Evolutionary conservation across 23 red algal species (phyloP).

Genomic region (Gracilaria vermiculophylla): DNA sequence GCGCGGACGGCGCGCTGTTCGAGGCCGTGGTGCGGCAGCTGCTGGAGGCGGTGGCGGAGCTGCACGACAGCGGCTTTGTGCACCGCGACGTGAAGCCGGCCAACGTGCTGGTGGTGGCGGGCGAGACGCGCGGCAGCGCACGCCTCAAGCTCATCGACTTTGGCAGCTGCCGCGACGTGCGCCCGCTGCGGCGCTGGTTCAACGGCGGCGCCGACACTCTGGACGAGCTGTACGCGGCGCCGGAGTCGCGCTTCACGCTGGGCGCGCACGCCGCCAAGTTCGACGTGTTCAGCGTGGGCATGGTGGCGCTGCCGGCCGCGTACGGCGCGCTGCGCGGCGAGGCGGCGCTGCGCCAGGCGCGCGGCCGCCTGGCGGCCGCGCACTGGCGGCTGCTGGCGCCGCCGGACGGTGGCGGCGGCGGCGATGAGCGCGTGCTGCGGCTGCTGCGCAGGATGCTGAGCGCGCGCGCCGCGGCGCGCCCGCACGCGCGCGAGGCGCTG

Average conservation of each 20-base stretch:
- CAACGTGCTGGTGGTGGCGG: constrained; percentile 60
- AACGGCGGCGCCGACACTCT: constrained; percentile 40
- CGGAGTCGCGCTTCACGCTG: constrained; percentile 43
- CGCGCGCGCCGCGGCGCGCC: neutral
- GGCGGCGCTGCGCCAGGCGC: constrained; percentile 14
- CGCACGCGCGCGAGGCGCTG: neutral
- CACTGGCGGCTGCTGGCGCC: constrained; percentile 51
- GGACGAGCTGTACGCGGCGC: constrained; percentile 82
- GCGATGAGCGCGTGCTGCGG: neutral
- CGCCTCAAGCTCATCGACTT: constrained; percentile 80
- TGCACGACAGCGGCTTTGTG: constrained; percentile 70
- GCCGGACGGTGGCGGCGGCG: neutral
- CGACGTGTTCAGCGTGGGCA: constrained; percentile 83
- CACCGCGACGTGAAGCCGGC: constrained; percentile 84
- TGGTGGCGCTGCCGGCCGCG: constrained; percentile 64
- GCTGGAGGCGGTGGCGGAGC: constrained; percentile 42
- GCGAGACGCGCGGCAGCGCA: neutral
- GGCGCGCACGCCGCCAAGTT: constrained; percentile 32
- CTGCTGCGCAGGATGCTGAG: neutral
- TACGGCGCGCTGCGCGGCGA: constrained; percentile 26
- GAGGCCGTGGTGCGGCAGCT: constrained; percentile 41
- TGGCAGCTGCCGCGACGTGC: constrained; percentile 61
- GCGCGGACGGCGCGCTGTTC: constrained; percentile 4
- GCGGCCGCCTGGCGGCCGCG: constrained; percentile 21
- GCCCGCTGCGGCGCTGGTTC: neutral